Evolutionary conservation across 306 rosid genomes (phyloP).

Genomic region (Medicago truncatula): MtrunA17r5.0-ANR NC_053048.1:48556501-48557000

Average conservation of each 20-base stretch:
- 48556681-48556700: conserved; percentile 98
- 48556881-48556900: conserved; percentile 79
- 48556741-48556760: conserved; percentile 62
- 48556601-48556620: conserved; percentile 81
- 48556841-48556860: conserved; percentile 80
- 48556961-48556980: conserved; percentile 87
- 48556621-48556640: conserved; percentile 75
- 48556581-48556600: conserved; percentile 93
- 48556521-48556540: conserved; percentile 88
- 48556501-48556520: conserved; percentile 83
- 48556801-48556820: conserved; percentile 76
- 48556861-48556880: conserved; percentile 96
- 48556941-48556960: conserved; percentile 86
- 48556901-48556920: conserved; percentile 70
- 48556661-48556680: conserved; percentile 88
- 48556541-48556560: conserved; percentile 89
- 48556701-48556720: conserved; percentile 80
- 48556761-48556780: conserved; percentile 81
- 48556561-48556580: conserved; percentile 89
- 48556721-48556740: conserved; percentile 79
- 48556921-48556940: conserved; percentile 93
- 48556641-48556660: conserved; percentile 68
- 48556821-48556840: conserved; percentile 88
- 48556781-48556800: conserved; percentile 77
- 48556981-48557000: conserved; percentile 84